A percentile compares a stretch with the other conserved stretches of the same genome.
These are phyloP conservation scores for Cercophora samala DNA, from an alignment of 495 filamentous ascomycete species.

Conservation along the genomic window DNA sequence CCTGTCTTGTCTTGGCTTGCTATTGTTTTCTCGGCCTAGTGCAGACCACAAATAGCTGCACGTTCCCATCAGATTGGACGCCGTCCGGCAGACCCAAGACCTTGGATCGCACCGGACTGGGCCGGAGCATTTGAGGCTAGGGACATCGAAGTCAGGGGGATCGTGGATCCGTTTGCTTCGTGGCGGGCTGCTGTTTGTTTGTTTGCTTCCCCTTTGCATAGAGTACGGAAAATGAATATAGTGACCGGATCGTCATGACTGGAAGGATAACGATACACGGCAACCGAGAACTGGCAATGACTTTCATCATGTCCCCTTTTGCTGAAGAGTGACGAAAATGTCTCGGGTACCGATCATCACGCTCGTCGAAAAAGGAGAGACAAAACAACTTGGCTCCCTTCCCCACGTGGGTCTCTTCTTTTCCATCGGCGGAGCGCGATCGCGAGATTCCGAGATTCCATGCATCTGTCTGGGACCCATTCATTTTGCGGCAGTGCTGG, in stretches of 20 bases:
- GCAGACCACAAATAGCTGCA: neutral
- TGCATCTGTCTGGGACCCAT: neutral
- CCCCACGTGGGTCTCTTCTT: slow-evolving; percentile 17
- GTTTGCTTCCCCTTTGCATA: neutral
- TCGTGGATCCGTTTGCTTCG: neutral
- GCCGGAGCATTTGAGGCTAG: neutral
- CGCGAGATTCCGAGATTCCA: slow-evolving; percentile 4
- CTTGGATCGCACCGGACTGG: neutral
- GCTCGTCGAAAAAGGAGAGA: neutral
- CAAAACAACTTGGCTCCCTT: slow-evolving; percentile 8
- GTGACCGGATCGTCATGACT: neutral
- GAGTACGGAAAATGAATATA: neutral
- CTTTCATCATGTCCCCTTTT: neutral
- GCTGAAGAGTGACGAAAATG: neutral
- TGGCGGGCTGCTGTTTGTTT: neutral
- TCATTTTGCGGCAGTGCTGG: neutral
- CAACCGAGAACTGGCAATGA: neutral
- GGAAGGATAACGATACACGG: neutral
- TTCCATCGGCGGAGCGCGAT: slow-evolving; percentile 4
- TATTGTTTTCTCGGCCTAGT: neutral
- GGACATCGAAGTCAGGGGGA: neutral
- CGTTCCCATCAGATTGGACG: neutral
- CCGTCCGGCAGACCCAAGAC: neutral
- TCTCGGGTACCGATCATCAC: slow-evolving; percentile 11
- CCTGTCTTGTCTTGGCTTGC: neutral